Percentiles rank a stretch among this genome's conserved stretches.
These are phyloP conservation scores for Candida vaughaniae DNA, from an alignment of 805 yeast genomes.

Conservation along the genomic window DNA sequence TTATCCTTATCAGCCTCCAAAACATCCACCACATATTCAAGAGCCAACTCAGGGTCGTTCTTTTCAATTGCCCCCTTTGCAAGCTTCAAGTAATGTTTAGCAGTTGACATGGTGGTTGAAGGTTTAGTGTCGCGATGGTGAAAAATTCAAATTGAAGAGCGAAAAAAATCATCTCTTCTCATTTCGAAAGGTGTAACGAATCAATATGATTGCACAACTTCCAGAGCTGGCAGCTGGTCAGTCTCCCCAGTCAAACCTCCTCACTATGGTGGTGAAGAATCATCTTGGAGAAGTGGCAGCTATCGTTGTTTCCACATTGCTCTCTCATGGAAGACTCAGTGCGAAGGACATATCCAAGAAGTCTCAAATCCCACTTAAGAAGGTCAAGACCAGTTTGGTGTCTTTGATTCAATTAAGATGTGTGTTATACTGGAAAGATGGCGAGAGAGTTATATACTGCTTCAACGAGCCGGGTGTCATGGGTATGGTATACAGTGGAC, in stretches of 20 bases:
- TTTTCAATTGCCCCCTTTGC: slow-evolving; percentile 50
- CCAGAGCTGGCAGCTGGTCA: slow-evolving; percentile 43
- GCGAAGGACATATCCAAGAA: slow-evolving; percentile 51
- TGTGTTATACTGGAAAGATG: slow-evolving; percentile 56
- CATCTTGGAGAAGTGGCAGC: slow-evolving; percentile 77
- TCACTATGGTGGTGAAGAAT: slow-evolving; percentile 49
- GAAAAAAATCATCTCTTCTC: not conserved
- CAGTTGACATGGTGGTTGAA: slow-evolving; percentile 19
- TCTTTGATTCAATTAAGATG: slow-evolving; percentile 79
- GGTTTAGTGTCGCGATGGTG: too few species aligned
- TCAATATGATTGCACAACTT: slow-evolving; percentile 9
- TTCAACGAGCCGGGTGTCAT: slow-evolving; percentile 65
- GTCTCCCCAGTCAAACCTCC: slow-evolving; percentile 61
- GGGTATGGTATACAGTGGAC: slow-evolving; percentile 72
- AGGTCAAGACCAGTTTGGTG: slow-evolving; percentile 66
- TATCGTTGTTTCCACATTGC: slow-evolving; percentile 53
- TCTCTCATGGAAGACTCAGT: slow-evolving; percentile 66
- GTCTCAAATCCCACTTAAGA: slow-evolving; percentile 46
- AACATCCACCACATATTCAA: slow-evolving; percentile 54
- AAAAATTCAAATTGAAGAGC: too few species aligned
- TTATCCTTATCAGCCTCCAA: slow-evolving; percentile 54
- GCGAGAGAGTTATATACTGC: slow-evolving; percentile 45
- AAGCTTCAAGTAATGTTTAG: slow-evolving; percentile 30
- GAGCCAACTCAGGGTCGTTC: slow-evolving; percentile 61
- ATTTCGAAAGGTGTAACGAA: too few species aligned